Evolutionary conservation across 2,329 filamentous ascomycete species (phyloP).

Genomic region (Scedosporium apiospermum): DNA sequence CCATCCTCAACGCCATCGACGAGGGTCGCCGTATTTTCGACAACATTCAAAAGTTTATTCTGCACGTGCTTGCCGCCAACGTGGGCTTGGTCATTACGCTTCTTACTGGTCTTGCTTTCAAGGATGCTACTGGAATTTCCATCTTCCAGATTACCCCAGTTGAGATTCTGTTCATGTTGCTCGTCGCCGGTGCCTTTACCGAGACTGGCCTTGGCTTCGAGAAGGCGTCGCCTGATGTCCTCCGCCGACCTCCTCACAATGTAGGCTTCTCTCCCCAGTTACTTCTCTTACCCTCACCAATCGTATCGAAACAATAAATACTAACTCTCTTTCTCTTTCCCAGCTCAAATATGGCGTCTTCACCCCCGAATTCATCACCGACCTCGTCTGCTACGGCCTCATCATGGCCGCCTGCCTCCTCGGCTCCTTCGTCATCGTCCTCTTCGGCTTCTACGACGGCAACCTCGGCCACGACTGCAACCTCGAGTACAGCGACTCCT

Average conservation of each 20-base stretch:
- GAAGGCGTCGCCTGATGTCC: slow-evolving; percentile 55
- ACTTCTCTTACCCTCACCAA: background rate
- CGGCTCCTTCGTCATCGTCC: slow-evolving; percentile 45
- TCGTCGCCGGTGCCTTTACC: slow-evolving; percentile 61
- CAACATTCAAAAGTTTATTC: slow-evolving; percentile 63
- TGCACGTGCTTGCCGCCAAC: slow-evolving; percentile 57
- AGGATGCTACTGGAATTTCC: slow-evolving; percentile 52
- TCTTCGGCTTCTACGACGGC: slow-evolving; percentile 46
- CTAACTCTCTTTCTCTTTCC: background rate
- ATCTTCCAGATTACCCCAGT: slow-evolving; percentile 62
- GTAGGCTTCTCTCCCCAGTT: slow-evolving; percentile 18
- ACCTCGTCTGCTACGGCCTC: slow-evolving; percentile 54
- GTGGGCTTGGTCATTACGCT: slow-evolving; percentile 58
- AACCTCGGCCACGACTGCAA: slow-evolving; percentile 51
- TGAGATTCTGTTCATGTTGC: slow-evolving; percentile 67
- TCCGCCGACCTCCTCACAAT: slow-evolving; percentile 54
- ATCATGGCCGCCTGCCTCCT: slow-evolving; percentile 54
- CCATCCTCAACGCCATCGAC: slow-evolving; percentile 37
- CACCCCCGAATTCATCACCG: slow-evolving; percentile 51
- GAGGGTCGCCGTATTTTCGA: slow-evolving; percentile 61
- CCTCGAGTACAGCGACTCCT: slow-evolving; percentile 35
- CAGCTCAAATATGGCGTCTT: slow-evolving; percentile 46
- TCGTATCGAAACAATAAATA: background rate
- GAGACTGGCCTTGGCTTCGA: slow-evolving; percentile 68
- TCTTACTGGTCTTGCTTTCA: slow-evolving; percentile 59